A percentile compares a stretch with the other conserved stretches of the same genome.
These are phyloP conservation scores for Cucurbita maxima DNA, from an alignment of 306 rosid species.

Conservation along the genomic window DNA sequence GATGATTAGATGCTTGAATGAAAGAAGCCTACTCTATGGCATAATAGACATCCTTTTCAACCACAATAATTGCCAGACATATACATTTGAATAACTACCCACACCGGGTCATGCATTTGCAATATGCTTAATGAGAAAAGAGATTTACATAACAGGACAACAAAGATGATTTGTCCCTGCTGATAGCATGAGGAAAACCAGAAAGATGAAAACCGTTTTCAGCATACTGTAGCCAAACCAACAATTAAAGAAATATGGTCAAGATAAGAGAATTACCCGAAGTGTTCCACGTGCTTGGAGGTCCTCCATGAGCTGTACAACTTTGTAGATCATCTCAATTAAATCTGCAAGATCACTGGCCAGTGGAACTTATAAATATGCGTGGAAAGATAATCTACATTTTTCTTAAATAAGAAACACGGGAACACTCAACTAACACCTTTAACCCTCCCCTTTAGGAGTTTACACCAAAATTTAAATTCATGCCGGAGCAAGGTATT, in stretches of 20 bases:
- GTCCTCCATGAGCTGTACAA: conserved; percentile 53
- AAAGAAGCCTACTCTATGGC: background rate
- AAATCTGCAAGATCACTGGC: conserved; percentile 81
- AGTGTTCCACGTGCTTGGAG: conserved; percentile 80
- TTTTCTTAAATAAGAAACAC: background rate
- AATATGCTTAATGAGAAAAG: background rate
- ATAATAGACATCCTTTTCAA: background rate
- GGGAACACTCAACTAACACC: background rate
- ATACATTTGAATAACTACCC: background rate
- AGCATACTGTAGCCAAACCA: background rate
- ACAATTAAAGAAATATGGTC: background rate
- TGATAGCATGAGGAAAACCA: background rate
- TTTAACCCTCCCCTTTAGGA: background rate
- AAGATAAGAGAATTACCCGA: conserved; percentile 40
- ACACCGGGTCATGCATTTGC: background rate
- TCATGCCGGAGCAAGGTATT: background rate
- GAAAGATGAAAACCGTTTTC: background rate
- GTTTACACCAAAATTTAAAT: background rate
- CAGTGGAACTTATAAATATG: conserved; percentile 14
- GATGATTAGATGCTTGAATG: background rate
- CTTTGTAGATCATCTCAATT: conserved; percentile 63
- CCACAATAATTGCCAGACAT: background rate
- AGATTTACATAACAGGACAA: background rate
- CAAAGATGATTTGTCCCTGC: background rate
- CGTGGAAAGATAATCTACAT: background rate